phyloP scores from a whole-genome alignment of 768 basidiomycete genomes.

The Lactarius hatsudake region DNA sequence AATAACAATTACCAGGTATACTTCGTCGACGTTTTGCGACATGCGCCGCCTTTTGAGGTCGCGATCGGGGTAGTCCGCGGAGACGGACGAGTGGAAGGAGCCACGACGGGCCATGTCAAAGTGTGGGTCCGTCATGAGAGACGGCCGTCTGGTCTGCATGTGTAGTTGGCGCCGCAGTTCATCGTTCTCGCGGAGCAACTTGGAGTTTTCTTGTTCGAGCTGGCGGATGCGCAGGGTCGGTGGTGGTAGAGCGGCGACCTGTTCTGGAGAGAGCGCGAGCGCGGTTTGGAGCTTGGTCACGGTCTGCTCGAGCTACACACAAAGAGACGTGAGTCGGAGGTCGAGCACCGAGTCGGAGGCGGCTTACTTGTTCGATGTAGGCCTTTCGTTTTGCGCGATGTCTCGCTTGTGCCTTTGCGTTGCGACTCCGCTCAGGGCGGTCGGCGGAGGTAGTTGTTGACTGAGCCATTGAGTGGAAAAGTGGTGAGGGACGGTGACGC shows the following conservation, averaged over 20 bases:
- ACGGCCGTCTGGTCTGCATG: conserved; percentile 26
- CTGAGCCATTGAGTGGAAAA: conserved; percentile 14
- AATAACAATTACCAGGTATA: conserved; percentile 31
- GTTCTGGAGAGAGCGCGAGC: conserved; percentile 69
- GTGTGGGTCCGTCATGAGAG: conserved; percentile 26
- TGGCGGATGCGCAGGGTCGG: conserved; percentile 75
- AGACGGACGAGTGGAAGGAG: conserved; percentile 25
- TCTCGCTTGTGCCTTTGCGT: conserved; percentile 84
- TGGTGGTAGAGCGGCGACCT: conserved; percentile 69
- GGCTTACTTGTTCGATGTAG: conserved; percentile 80
- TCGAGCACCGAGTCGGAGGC: neutral
- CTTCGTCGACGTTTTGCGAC: conserved; percentile 30
- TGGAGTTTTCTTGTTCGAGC: conserved; percentile 75
- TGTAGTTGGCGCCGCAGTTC: conserved; percentile 65
- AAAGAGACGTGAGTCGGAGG: neutral
- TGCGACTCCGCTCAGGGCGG: conserved; percentile 75
- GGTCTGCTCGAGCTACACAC: conserved; percentile 70
- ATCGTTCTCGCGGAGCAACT: conserved; percentile 70
- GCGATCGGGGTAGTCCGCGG: conserved; percentile 30
- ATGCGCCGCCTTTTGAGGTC: conserved; percentile 33
- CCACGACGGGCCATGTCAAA: conserved; percentile 25
- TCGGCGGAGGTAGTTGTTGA: conserved; percentile 6
- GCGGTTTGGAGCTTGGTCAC: conserved; percentile 81
- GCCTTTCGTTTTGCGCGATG: conserved; percentile 92
- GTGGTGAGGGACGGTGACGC: neutral